These are phyloP conservation scores for Penicillium arizonense DNA, from an alignment of 495 filamentous ascomycete species.

Conservation along the genomic window DNA sequence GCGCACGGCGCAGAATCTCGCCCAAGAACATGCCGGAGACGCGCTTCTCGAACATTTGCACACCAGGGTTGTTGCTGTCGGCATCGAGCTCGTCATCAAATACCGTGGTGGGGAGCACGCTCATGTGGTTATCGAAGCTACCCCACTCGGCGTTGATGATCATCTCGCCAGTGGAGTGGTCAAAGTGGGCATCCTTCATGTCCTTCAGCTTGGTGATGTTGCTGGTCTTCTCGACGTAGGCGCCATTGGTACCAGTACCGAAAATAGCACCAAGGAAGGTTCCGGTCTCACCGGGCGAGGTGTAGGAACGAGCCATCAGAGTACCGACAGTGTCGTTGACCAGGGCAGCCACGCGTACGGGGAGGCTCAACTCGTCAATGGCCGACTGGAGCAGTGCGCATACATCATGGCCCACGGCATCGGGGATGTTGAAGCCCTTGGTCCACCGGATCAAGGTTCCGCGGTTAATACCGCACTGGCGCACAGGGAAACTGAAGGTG, in stretches of 20 bases:
- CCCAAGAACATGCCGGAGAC: slow-evolving; percentile 98
- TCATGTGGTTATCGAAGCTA: slow-evolving; percentile 92
- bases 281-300: slow-evolving; percentile 81
- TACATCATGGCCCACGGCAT: slow-evolving; percentile 91
- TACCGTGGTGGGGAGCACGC: slow-evolving; percentile 77
- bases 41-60: slow-evolving; percentile 99
- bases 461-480: slow-evolving; percentile 90
- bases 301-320: slow-evolving; percentile 95
- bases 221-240: slow-evolving; percentile 66
- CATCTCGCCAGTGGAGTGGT: slow-evolving; percentile 86
- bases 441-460: slow-evolving; percentile 94
- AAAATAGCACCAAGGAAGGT: slow-evolving; percentile 88
- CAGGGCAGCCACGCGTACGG: slow-evolving; percentile 88
- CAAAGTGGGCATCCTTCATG: slow-evolving; percentile 58
- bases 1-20: slow-evolving; percentile 80
- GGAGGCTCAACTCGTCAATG: slow-evolving; percentile 81
- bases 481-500: slow-evolving; percentile 96
- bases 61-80: slow-evolving; percentile 84
- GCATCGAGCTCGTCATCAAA: slow-evolving; percentile 80
- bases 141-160: slow-evolving; percentile 99
- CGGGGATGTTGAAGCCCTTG: slow-evolving; percentile 94
- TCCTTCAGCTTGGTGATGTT: slow-evolving; percentile 46
- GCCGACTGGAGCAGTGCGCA: slow-evolving; percentile 87
- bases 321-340: slow-evolving; percentile 98
- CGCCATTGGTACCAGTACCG: slow-evolving; percentile 93